A percentile compares a stretch with the other conserved stretches of the same genome.
Conservation (phyloP, 352 stramenopile species). For the Aphanomyces cochlioides region DNA sequence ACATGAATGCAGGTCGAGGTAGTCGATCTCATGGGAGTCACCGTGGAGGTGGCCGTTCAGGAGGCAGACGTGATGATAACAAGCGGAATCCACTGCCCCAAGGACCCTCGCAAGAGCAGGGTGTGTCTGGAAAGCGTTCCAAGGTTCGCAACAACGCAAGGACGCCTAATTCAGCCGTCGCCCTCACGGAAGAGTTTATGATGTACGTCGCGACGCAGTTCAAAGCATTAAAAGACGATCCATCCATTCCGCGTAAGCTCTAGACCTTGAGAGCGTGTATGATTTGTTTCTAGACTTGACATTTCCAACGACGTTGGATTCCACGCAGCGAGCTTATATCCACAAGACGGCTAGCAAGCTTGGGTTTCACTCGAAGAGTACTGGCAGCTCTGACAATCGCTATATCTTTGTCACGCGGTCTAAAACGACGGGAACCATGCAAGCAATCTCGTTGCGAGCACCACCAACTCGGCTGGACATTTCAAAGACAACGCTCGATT, state of each 20-base stretch:
- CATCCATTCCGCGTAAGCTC: constrained; percentile 19
- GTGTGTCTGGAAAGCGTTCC: constrained; percentile 1
- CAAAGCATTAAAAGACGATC: constrained; percentile 63
- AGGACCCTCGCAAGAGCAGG: too few species aligned
- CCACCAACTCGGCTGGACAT: constrained; percentile 43
- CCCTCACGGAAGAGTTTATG: constrained; percentile 61
- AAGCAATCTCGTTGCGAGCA: constrained; percentile 60
- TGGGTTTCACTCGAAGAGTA: constrained; percentile 79
- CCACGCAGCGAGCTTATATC: constrained; percentile 76
- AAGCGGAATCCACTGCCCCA: too few species aligned
- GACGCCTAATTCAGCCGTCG: neutral
- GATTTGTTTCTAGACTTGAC: constrained; percentile 48
- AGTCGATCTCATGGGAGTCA: neutral
- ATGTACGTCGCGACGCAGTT: constrained; percentile 61
- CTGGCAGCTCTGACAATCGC: constrained; percentile 53
- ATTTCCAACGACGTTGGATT: constrained; percentile 64
- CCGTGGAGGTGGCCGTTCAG: neutral
- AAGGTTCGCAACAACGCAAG: neutral
- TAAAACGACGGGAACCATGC: constrained; percentile 79
- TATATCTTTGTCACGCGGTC: constrained; percentile 79
- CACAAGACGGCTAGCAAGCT: constrained; percentile 77
- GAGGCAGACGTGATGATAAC: neutral
- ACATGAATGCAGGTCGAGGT: neutral
- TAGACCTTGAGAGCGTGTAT: neutral
- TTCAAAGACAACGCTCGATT: constrained; percentile 40